These are phyloP conservation scores for Diplogelasinospora grovesii DNA, from an alignment of 495 filamentous ascomycete genomes.

Conservation along the genomic window DNA sequence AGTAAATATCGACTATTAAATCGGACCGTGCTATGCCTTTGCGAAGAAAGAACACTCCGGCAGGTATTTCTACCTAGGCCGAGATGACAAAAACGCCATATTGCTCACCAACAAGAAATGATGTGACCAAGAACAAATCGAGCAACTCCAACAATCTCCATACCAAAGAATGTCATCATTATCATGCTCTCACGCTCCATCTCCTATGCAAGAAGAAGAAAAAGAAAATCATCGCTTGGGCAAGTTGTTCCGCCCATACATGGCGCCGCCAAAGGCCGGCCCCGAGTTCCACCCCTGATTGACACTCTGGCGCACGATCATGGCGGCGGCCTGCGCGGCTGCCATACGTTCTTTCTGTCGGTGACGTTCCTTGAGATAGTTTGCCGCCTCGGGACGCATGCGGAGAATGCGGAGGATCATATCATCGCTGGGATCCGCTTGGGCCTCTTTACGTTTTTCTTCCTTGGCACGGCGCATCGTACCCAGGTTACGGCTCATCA, in stretches of 20 bases:
- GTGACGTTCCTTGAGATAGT: conserved; percentile 83
- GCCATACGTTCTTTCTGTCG: conserved; percentile 91
- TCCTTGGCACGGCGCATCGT: conserved; percentile 95
- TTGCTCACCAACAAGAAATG: too few relatives aligned
- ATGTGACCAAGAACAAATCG: too few relatives aligned
- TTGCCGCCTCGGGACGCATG: conserved; percentile 91
- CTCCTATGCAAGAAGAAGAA: too few relatives aligned
- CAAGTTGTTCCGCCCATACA: conserved; percentile 24
- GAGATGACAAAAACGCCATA: too few relatives aligned
- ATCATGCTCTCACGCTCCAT: background rate
- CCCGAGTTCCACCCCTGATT: conserved; percentile 52
- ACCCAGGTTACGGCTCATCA: conserved; percentile 89
- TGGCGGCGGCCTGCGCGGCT: conserved; percentile 81
- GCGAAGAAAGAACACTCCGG: too few relatives aligned
- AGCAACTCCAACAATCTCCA: too few relatives aligned
- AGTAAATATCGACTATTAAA: too few relatives aligned
- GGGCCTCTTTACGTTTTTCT: conserved; percentile 88
- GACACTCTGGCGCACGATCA: conserved; percentile 91
- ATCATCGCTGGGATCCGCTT: conserved; percentile 95
- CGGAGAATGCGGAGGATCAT: conserved; percentile 95
- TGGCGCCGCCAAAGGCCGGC: conserved; percentile 26
- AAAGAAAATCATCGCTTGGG: conserved; percentile 25
- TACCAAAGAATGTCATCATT: background rate
- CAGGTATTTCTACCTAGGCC: too few relatives aligned
- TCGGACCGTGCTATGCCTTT: too few relatives aligned